A percentile compares a stretch with the other conserved stretches of the same genome.
Conservation (phyloP, 2,329 filamentous ascomycete species). For the Sporothrix pallida region DNA sequence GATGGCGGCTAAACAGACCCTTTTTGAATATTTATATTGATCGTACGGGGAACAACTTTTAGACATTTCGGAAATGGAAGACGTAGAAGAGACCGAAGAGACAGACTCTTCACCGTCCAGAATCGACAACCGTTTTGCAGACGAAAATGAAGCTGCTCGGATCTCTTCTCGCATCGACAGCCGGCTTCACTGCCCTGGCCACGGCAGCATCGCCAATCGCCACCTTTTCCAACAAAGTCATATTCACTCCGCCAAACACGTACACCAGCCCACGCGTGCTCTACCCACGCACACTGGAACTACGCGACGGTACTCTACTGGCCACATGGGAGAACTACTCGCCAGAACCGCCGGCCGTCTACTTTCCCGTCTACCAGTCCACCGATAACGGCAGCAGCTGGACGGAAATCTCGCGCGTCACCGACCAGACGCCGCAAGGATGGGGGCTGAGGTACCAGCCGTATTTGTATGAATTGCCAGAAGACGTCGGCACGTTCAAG, state of each 20-base stretch:
- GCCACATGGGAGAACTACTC: slow-evolving; percentile 64
- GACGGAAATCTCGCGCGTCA: slow-evolving; percentile 66
- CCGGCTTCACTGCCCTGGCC: not conserved
- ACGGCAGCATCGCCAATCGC: not conserved
- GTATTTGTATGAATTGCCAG: slow-evolving; percentile 67
- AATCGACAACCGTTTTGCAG: too few relatives aligned
- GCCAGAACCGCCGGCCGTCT: slow-evolving; percentile 59
- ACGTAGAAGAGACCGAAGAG: too few relatives aligned
- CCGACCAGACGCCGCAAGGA: slow-evolving; percentile 64
- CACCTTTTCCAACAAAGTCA: slow-evolving; percentile 41
- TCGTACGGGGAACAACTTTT: not conserved
- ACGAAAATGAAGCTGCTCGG: not conserved
- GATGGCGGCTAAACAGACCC: not conserved
- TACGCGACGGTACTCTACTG: slow-evolving; percentile 55
- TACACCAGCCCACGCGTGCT: slow-evolving; percentile 53
- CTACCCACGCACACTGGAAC: slow-evolving; percentile 53
- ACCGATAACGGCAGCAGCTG: slow-evolving; percentile 64
- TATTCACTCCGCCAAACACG: slow-evolving; percentile 52
- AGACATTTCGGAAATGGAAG: not conserved
- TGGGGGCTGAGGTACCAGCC: slow-evolving; percentile 74
- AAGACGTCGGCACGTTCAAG: slow-evolving; percentile 61
- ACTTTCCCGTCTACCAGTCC: slow-evolving; percentile 61
- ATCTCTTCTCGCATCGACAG: not conserved
- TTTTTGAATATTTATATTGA: not conserved
- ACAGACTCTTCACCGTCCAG: not conserved